Conservation (phyloP, 2,329 filamentous ascomycete genomes). For the Ceratocystis cacaofunesta region DNA sequence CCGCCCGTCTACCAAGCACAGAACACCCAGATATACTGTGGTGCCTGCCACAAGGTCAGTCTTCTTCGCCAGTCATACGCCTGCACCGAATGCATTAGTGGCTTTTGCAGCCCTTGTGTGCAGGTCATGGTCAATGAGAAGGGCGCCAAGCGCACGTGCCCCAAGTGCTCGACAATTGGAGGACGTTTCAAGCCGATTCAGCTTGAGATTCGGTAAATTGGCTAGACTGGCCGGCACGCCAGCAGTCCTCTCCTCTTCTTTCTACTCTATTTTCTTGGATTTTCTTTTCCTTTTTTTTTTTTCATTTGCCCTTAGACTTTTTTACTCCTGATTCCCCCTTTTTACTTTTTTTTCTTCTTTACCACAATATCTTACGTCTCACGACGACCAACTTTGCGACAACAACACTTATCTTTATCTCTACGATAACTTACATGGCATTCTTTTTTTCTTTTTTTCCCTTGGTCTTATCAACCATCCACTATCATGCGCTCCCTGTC, state of each 20-base stretch:
- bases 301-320: conserved; percentile 14
- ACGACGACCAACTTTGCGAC: conserved; percentile 15
- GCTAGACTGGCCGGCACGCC: too few species aligned
- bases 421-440: background rate
- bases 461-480: background rate
- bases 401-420: background rate
- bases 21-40: conserved; percentile 79
- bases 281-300: conserved; percentile 17
- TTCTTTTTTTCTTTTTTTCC: background rate
- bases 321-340: conserved; percentile 10
- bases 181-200: conserved; percentile 75
- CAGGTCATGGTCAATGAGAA: conserved; percentile 64
- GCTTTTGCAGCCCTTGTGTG: conserved; percentile 77
- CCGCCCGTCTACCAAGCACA: conserved; percentile 61
- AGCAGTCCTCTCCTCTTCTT: background rate
- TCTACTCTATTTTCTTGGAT: background rate
- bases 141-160: conserved; percentile 61
- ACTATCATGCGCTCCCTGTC: background rate
- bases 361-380: background rate
- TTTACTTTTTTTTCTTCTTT: conserved; percentile 6
- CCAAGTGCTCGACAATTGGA: conserved; percentile 63
- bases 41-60: conserved; percentile 66
- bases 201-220: conserved; percentile 55
- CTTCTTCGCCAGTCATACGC: conserved; percentile 73
- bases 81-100: conserved; percentile 92